These are phyloP conservation scores for Metarhizium brunneum DNA, from an alignment of 2,329 filamentous ascomycete genomes.

Conservation along the genomic window DNA sequence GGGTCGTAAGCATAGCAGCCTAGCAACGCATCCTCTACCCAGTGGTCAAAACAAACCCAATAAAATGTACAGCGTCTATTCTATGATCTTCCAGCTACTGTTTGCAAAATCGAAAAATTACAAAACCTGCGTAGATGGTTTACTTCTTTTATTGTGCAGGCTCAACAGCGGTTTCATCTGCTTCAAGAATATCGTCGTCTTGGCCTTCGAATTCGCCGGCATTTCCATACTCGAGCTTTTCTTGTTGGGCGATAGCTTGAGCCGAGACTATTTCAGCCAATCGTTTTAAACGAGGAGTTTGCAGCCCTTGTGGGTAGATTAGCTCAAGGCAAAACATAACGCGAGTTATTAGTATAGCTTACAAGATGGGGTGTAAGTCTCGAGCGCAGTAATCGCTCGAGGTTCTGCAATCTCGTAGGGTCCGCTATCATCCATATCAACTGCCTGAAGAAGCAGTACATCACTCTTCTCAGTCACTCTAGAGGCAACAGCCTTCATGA, in stretches of 20 bases:
- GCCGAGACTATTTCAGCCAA: slow-evolving; percentile 97
- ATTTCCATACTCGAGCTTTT: slow-evolving; percentile 58
- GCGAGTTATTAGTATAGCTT: slow-evolving; percentile 27
- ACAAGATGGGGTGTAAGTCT: slow-evolving; percentile 98
- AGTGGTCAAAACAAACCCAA: neutral
- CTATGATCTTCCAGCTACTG: slow-evolving; percentile 1
- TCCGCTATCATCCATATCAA: slow-evolving; percentile 98
- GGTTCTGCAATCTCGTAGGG: slow-evolving; percentile 98
- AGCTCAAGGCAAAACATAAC: slow-evolving; percentile 13
- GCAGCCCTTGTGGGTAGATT: slow-evolving; percentile 58
- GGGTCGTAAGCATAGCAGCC: neutral
- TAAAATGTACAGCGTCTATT: slow-evolving; percentile 3
- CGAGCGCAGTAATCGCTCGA: slow-evolving; percentile 85
- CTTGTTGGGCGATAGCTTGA: slow-evolving; percentile 91
- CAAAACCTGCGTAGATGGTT: neutral
- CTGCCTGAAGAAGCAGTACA: slow-evolving; percentile 82
- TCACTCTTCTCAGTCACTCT: slow-evolving; percentile 98
- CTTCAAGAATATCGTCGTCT: slow-evolving; percentile 36
- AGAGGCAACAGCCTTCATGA: slow-evolving; percentile 98
- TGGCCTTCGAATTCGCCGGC: slow-evolving; percentile 38
- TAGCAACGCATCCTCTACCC: neutral
- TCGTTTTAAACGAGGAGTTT: slow-evolving; percentile 90
- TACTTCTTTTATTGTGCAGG: slow-evolving; percentile 1
- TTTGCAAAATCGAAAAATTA: slow-evolving; percentile 2
- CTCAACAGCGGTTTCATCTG: slow-evolving; percentile 33